Evolutionary conservation across 306 rosid species (phyloP).

Genomic region (Vigna reflexopilosa): DNA sequence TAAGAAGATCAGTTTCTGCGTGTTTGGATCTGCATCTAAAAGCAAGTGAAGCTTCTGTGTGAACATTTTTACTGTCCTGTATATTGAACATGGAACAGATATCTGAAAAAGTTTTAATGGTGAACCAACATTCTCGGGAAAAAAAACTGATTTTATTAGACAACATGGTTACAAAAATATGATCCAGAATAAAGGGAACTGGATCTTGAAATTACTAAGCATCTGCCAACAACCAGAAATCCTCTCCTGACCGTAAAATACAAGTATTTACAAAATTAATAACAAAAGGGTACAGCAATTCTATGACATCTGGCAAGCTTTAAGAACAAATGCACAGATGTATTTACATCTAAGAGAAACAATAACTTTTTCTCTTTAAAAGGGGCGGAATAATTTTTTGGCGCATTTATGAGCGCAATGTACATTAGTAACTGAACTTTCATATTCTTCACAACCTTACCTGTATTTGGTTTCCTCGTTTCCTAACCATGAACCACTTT

Average conservation of each 20-base stretch:
- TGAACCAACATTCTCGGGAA: conserved; percentile 21
- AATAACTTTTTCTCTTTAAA: conserved; percentile 41
- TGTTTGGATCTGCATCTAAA: no score
- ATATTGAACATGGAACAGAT: no score
- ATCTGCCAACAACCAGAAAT: conserved; percentile 44
- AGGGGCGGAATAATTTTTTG: conserved; percentile 44
- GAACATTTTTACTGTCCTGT: no score
- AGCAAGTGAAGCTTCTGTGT: no score
- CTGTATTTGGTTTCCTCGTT: conserved; percentile 42
- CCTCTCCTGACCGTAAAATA: conserved; percentile 42
- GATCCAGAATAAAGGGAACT: conserved; percentile 42
- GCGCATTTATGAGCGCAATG: conserved; percentile 47
- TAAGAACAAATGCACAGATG: conserved; percentile 42
- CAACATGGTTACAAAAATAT: conserved; percentile 43
- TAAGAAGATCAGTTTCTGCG: no score
- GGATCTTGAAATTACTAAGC: conserved; percentile 40
- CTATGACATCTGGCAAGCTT: conserved; percentile 45
- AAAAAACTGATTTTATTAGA: conserved; percentile 39
- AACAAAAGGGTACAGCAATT: conserved; percentile 34
- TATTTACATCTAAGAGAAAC: conserved; percentile 60
- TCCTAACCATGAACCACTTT: conserved; percentile 76
- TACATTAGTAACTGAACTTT: conserved; percentile 38
- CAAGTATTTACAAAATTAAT: conserved; percentile 51
- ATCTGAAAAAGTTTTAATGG: neutral
- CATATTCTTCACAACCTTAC: conserved; percentile 38